Conservation (phyloP, 2,329 filamentous ascomycete genomes). For the Stagonosporopsis chrysanthemi region DNA sequence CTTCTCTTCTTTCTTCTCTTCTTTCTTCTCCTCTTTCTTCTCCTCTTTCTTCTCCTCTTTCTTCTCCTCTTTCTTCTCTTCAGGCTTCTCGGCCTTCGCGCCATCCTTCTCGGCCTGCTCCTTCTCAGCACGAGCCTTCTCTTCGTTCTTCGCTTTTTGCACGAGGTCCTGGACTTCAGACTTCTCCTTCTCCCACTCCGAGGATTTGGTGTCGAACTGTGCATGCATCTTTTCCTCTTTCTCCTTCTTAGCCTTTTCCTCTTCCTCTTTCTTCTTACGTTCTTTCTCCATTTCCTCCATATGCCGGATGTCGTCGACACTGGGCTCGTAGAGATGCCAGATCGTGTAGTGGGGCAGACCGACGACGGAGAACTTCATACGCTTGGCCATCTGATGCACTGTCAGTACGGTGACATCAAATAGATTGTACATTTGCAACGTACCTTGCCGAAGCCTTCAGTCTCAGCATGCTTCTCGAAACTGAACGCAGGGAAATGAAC, state of each 20-base stretch:
- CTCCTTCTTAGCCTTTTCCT: conserved; percentile 77
- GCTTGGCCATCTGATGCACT: conserved; percentile 83
- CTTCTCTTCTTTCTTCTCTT: conserved; percentile 27
- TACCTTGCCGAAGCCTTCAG: conserved; percentile 98
- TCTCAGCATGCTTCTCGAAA: conserved; percentile 98
- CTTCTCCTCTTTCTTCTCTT: conserved; percentile 45
- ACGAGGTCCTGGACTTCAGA: conserved; percentile 75
- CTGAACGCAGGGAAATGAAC: conserved; percentile 98
- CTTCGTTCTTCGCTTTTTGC: conserved; percentile 60
- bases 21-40: no score
- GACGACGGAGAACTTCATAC: conserved; percentile 94
- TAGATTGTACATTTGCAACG: conserved; percentile 24
- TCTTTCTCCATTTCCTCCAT: conserved; percentile 99
- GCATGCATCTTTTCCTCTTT: conserved; percentile 80
- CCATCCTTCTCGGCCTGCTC: conserved; percentile 46
- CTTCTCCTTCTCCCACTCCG: conserved; percentile 92
- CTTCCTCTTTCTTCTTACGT: conserved; percentile 77
- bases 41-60: no score
- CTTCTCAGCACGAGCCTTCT: conserved; percentile 50
- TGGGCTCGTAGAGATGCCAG: conserved; percentile 99
- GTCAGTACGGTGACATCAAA: conserved; percentile 32
- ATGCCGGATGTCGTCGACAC: conserved; percentile 92
- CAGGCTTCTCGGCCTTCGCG: conserved; percentile 60
- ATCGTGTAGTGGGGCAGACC: conserved; percentile 97
- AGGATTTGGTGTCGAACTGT: conserved; percentile 76